phyloP scores from a whole-genome alignment of 805 yeast genomes.

The Pichia pseudocactophila region DNA sequence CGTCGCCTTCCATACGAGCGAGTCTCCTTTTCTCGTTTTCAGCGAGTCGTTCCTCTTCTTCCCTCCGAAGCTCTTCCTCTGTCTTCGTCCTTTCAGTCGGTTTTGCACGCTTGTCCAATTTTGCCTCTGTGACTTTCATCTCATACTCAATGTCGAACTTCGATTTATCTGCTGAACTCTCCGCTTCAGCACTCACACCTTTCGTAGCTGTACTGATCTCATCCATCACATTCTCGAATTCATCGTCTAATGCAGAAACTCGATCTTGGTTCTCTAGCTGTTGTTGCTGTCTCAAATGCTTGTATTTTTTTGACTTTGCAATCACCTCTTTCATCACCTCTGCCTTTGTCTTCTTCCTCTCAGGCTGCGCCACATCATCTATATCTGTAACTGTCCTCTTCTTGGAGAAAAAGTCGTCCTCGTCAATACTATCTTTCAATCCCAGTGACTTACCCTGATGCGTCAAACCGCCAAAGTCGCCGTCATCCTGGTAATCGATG shows the following conservation, averaged over 20 bases:
- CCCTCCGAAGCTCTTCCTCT: constrained; percentile 56
- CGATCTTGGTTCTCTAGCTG: constrained; percentile 52
- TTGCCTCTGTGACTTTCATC: constrained; percentile 53
- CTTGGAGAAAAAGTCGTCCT: constrained; percentile 26
- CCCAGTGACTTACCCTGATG: constrained; percentile 70
- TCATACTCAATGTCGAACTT: constrained; percentile 49
- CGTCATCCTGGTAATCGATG: constrained; percentile 44
- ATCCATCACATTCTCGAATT: constrained; percentile 58
- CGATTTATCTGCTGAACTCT: constrained; percentile 27
- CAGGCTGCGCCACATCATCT: constrained; percentile 29
- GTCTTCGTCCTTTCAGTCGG: constrained; percentile 80
- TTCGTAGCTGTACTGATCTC: constrained; percentile 23
- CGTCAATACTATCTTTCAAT: constrained; percentile 25
- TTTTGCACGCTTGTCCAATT: constrained; percentile 64
- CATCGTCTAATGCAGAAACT: constrained; percentile 62
- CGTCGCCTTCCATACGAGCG: constrained; percentile 63
- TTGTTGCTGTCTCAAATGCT: constrained; percentile 62
- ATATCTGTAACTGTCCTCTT: constrained; percentile 23
- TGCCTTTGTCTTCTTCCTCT: constrained; percentile 66
- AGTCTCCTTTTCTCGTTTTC: constrained; percentile 59
- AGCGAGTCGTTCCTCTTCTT: constrained; percentile 50
- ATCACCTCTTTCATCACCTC: constrained; percentile 83
- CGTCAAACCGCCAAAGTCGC: constrained; percentile 51
- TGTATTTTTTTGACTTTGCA: constrained; percentile 72
- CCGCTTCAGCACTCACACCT: constrained; percentile 20